Evolutionary conservation across 1,284 basidiomycete species (phyloP).

Genomic region (Moniliella sp.): DNA sequence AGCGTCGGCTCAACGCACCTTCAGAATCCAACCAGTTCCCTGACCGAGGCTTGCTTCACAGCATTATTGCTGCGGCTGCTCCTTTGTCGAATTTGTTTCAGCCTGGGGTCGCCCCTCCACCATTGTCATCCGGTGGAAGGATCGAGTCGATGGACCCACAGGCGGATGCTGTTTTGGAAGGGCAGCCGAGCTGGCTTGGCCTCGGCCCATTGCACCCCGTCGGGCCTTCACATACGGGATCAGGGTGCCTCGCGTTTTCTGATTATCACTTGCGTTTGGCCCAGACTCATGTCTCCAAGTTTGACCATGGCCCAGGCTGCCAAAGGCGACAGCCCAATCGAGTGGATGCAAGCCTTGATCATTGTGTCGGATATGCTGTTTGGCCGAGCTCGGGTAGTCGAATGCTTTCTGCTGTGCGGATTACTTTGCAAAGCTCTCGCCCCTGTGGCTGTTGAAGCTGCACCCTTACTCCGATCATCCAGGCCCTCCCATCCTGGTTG

Average conservation of each 20-base stretch:
- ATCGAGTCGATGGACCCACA: background rate
- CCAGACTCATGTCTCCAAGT: constrained; percentile 3
- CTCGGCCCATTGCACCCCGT: background rate
- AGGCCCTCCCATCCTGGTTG: background rate
- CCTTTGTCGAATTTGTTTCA: constrained; percentile 4
- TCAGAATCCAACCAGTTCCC: constrained; percentile 1
- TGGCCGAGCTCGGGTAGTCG: constrained; percentile 2
- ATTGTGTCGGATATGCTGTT: constrained; percentile 3
- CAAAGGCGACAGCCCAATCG: constrained; percentile 1
- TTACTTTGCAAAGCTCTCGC: background rate
- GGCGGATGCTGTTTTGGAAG: background rate
- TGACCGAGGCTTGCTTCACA: constrained; percentile 4
- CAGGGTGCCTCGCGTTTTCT: constrained; percentile 3
- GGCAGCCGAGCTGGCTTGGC: background rate
- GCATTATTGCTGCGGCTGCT: constrained; percentile 4
- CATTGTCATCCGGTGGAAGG: background rate
- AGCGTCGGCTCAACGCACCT: constrained; percentile 1
- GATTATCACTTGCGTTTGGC: constrained; percentile 5
- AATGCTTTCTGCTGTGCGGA: constrained; percentile 2
- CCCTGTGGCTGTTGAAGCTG: constrained; percentile 4
- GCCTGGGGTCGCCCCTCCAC: background rate
- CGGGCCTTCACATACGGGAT: background rate
- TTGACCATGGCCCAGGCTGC: constrained; percentile 2
- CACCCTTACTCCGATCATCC: constrained; percentile 1
- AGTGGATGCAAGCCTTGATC: constrained; percentile 5